These are phyloP conservation scores for Backusella macrospora DNA, from an alignment of 192 early-diverging fungal species.

Conservation along the genomic window DNA sequence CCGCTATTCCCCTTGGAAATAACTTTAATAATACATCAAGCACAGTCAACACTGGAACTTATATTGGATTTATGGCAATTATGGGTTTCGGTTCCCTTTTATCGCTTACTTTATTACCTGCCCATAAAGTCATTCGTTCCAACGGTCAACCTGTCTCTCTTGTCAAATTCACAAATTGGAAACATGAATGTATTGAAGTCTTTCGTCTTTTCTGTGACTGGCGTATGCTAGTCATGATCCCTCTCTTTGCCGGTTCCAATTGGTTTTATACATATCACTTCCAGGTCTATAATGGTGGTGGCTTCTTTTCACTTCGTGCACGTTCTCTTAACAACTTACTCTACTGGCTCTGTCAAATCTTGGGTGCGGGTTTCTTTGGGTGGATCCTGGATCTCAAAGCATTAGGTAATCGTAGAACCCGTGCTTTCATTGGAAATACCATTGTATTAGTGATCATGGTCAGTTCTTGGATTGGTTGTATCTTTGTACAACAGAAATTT, in stretches of 20 bases:
- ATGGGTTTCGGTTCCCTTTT: slow-evolving; percentile 65
- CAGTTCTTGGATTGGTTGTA: slow-evolving; percentile 65
- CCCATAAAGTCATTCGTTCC: slow-evolving; percentile 61
- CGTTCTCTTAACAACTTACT: slow-evolving; percentile 73
- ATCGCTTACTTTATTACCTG: slow-evolving; percentile 59
- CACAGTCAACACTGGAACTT: slow-evolving; percentile 67
- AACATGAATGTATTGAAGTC: slow-evolving; percentile 54
- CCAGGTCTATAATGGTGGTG: slow-evolving; percentile 59
- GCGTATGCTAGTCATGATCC: slow-evolving; percentile 66
- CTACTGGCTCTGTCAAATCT: slow-evolving; percentile 80
- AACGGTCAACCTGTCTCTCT: slow-evolving; percentile 73
- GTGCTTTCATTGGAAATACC: slow-evolving; percentile 64
- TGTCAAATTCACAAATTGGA: slow-evolving; percentile 70
- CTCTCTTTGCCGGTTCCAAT: slow-evolving; percentile 75
- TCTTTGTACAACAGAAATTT: slow-evolving; percentile 63
- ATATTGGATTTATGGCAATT: slow-evolving; percentile 72
- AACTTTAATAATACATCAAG: slow-evolving; percentile 58
- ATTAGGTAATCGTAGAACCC: slow-evolving; percentile 56
- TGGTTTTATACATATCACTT: slow-evolving; percentile 84
- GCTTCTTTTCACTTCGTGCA: slow-evolving; percentile 71
- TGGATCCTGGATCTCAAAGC: slow-evolving; percentile 62
- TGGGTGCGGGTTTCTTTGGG: slow-evolving; percentile 66
- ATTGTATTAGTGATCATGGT: slow-evolving; percentile 54
- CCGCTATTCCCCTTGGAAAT: slow-evolving; percentile 70
- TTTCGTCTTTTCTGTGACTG: slow-evolving; percentile 62